Conservation (phyloP, 2,329 filamentous ascomycete genomes). For the Corinectria fuckeliana region DNA sequence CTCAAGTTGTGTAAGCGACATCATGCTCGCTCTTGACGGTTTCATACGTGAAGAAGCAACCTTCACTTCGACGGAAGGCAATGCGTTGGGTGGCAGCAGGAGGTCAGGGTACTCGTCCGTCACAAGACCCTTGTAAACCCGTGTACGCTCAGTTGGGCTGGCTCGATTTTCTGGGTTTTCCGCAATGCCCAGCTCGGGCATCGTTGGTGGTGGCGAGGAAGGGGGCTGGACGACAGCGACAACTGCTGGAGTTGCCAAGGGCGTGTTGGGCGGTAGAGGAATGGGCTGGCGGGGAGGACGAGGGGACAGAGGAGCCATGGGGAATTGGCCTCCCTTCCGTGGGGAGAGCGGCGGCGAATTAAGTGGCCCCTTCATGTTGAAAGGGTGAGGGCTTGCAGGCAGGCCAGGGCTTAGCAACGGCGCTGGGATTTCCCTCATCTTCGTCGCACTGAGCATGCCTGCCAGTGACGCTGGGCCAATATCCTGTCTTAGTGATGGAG, state of each 20-base stretch:
- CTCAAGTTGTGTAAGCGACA: constrained; percentile 80
- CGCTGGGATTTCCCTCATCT: constrained; percentile 44
- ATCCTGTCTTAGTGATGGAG: constrained; percentile 46
- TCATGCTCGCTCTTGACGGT: constrained; percentile 84
- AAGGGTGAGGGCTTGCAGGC: constrained; percentile 65
- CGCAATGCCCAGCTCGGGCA: constrained; percentile 10
- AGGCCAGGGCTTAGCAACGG: constrained; percentile 65
- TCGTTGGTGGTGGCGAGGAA: constrained; percentile 18
- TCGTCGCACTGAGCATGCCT: constrained; percentile 54
- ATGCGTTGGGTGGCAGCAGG: constrained; percentile 83
- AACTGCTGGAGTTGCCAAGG: constrained; percentile 60
- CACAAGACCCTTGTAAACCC: constrained; percentile 77
- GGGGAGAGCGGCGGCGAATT: constrained; percentile 75
- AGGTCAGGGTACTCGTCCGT: constrained; percentile 89
- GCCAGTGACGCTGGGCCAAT: constrained; percentile 58
- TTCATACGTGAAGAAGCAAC: constrained; percentile 95
- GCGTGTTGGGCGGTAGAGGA: constrained; percentile 73
- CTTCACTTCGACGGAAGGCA: constrained; percentile 83
- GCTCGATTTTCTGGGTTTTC: constrained; percentile 36
- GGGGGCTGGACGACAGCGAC: constrained; percentile 19
- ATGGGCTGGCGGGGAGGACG: constrained; percentile 76
- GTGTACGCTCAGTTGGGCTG: constrained; percentile 52
- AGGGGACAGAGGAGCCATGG: constrained; percentile 69
- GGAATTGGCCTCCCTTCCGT: constrained; percentile 50
- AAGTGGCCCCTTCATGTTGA: constrained; percentile 57